phyloP scores from a whole-genome alignment of 495 filamentous ascomycete species.

The Poronia punctata region DNA sequence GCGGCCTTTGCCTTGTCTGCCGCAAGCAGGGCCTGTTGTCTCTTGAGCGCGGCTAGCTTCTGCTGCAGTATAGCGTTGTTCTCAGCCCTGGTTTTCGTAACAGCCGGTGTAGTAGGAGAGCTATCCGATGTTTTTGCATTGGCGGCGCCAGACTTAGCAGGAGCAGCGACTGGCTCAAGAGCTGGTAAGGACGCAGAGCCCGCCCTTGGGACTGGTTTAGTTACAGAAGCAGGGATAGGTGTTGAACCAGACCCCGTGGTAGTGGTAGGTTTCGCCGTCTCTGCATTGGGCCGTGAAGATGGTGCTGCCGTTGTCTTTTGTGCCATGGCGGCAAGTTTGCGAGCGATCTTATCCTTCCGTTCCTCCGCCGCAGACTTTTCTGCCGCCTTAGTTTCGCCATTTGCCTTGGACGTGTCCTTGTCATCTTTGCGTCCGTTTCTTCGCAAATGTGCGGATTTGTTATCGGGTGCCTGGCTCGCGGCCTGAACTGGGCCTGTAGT shows the following conservation, averaged over 20 bases:
- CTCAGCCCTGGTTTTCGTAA: constrained; percentile 31
- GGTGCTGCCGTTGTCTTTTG: constrained; percentile 25
- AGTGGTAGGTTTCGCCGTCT: not conserved
- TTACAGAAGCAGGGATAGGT: not conserved
- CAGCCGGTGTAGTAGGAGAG: constrained; percentile 18
- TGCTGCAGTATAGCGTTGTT: constrained; percentile 41
- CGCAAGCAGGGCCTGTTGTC: constrained; percentile 29
- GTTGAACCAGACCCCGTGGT: not conserved
- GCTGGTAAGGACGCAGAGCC: not conserved
- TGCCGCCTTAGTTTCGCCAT: constrained; percentile 15
- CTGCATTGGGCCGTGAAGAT: constrained; percentile 7
- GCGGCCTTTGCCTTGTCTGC: constrained; percentile 22
- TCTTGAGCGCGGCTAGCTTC: constrained; percentile 42
- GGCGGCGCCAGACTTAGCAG: constrained; percentile 8
- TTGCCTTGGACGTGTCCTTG: constrained; percentile 8
- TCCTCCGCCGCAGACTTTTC: constrained; percentile 50
- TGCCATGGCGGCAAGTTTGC: constrained; percentile 57
- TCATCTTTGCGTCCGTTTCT: constrained; percentile 1
- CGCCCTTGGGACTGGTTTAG: not conserved
- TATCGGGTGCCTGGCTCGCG: too few species aligned
- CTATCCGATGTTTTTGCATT: too few species aligned
- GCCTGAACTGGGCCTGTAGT: too few species aligned
- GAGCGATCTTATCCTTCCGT: constrained; percentile 69
- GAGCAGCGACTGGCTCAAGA: constrained; percentile 1
- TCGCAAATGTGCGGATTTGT: too few species aligned